Evolutionary conservation across 768 basidiomycete species (phyloP).

Genomic region (Hygrophorus russula): DNA sequence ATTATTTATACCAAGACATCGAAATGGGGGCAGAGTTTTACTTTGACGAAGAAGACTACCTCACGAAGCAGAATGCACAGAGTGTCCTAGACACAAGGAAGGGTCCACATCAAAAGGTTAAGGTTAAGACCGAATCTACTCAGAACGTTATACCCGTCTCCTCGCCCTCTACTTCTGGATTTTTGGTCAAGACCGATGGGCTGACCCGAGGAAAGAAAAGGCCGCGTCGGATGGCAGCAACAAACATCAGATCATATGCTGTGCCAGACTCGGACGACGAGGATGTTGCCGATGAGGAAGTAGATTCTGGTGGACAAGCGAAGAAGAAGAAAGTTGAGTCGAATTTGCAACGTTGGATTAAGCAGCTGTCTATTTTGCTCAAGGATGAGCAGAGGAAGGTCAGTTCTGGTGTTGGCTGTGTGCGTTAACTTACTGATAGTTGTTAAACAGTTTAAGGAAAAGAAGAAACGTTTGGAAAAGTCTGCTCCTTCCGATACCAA

Average conservation of each 20-base stretch:
- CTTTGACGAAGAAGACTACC: slow-evolving; percentile 58
- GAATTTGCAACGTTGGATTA: slow-evolving; percentile 55
- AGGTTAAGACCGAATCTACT: slow-evolving; percentile 32
- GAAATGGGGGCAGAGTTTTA: slow-evolving; percentile 60
- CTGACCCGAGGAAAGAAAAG: slow-evolving; percentile 31
- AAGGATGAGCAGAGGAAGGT: slow-evolving; percentile 69
- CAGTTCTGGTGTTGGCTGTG: slow-evolving; percentile 7
- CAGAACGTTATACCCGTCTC: slow-evolving; percentile 17
- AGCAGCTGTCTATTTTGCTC: slow-evolving; percentile 45
- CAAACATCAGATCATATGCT: slow-evolving; percentile 45
- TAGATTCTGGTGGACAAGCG: slow-evolving; percentile 18
- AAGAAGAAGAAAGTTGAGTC: slow-evolving; percentile 29
- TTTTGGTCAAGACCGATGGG: slow-evolving; percentile 4
- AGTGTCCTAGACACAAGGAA: slow-evolving; percentile 8
- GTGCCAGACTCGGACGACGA: slow-evolving; percentile 69
- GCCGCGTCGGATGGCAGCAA: slow-evolving; percentile 46
- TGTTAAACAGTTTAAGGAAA: slow-evolving; percentile 43
- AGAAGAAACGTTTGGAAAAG: slow-evolving; percentile 45
- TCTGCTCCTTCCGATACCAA: slow-evolving; percentile 30
- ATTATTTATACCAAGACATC: slow-evolving; percentile 48
- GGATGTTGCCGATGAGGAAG: slow-evolving; percentile 29
- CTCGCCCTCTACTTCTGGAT: slow-evolving; percentile 14
- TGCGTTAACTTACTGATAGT: slow-evolving; percentile 1
- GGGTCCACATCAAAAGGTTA: slow-evolving; percentile 15
- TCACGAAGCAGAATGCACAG: slow-evolving; percentile 18